These are phyloP conservation scores for Penicillium sp. DNA, from an alignment of 2,329 filamentous ascomycete genomes.

Conservation along the genomic window DNA sequence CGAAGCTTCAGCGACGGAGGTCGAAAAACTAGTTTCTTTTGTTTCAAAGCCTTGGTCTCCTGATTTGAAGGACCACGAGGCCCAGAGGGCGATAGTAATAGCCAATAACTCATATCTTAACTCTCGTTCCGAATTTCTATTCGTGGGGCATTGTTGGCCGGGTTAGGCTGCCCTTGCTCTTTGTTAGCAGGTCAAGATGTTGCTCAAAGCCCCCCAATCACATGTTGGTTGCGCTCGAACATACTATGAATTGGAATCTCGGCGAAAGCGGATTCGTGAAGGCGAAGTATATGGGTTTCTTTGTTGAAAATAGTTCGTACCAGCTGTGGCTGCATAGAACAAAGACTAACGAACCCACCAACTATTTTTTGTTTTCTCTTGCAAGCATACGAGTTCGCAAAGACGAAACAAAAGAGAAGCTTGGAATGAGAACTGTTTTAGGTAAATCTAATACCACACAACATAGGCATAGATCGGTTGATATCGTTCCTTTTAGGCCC, in stretches of 20 bases:
- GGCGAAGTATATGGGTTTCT: not conserved
- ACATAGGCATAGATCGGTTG: not conserved
- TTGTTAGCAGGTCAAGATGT: not conserved
- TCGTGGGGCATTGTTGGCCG: not conserved
- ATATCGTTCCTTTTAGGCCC: not conserved
- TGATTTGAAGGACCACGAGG: not conserved
- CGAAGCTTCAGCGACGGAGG: constrained; percentile 11
- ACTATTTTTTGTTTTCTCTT: not conserved
- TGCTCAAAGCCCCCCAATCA: not conserved
- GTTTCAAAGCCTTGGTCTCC: not conserved
- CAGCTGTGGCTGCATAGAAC: constrained; percentile 1
- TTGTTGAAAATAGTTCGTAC: not conserved
- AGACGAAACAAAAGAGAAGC: not conserved
- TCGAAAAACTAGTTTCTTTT: constrained; percentile 2
- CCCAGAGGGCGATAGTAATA: constrained; percentile 1
- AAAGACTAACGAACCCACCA: not conserved
- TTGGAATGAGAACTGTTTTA: not conserved
- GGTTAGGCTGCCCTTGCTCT: not conserved
- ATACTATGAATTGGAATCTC: not conserved
- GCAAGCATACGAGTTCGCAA: not conserved
- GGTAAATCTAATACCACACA: not conserved
- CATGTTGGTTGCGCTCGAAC: not conserved
- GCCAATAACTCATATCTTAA: constrained; percentile 8
- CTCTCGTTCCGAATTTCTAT: not conserved
- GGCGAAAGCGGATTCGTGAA: not conserved